phyloP scores from a whole-genome alignment of 2,329 filamentous ascomycete species.

The Aspergillus vadensis region DNA sequence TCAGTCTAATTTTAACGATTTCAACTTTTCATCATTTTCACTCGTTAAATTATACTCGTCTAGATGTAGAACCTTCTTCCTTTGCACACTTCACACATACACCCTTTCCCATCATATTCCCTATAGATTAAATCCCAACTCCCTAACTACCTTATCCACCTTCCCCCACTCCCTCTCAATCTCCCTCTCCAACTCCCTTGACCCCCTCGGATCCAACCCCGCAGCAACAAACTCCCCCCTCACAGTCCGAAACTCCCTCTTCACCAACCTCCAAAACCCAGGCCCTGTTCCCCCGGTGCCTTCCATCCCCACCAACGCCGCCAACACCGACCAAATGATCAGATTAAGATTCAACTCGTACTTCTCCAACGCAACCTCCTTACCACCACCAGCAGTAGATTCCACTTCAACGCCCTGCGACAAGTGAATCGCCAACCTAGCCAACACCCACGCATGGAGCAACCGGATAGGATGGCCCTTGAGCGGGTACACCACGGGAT shows the following conservation, averaged over 20 bases:
- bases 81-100: constrained; percentile 22
- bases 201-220: constrained; percentile 29
- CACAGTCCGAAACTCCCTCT: constrained; percentile 28
- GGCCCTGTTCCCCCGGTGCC: constrained; percentile 33
- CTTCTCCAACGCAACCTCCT: constrained; percentile 22
- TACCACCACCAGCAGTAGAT: not conserved
- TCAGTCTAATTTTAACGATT: constrained; percentile 28
- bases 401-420: constrained; percentile 26
- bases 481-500: constrained; percentile 54
- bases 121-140: not conserved
- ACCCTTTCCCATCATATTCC: too few species aligned
- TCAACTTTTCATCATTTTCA: constrained; percentile 9
- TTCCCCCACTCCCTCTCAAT: constrained; percentile 52
- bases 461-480: constrained; percentile 57
- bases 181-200: constrained; percentile 15
- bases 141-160: constrained; percentile 44
- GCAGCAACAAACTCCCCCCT: constrained; percentile 30
- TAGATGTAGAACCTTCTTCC: not conserved
- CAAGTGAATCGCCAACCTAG: constrained; percentile 32
- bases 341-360: constrained; percentile 34
- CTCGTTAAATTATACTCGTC: not conserved
- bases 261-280: constrained; percentile 31
- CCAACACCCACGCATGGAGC: constrained; percentile 46
- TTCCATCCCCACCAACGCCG: constrained; percentile 29
- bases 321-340: constrained; percentile 38